Evolutionary conservation across 805 yeast genomes (phyloP), one percentile per base, ranked within the genome.

Genomic region (Kodamaea jinghongensis): DNA sequence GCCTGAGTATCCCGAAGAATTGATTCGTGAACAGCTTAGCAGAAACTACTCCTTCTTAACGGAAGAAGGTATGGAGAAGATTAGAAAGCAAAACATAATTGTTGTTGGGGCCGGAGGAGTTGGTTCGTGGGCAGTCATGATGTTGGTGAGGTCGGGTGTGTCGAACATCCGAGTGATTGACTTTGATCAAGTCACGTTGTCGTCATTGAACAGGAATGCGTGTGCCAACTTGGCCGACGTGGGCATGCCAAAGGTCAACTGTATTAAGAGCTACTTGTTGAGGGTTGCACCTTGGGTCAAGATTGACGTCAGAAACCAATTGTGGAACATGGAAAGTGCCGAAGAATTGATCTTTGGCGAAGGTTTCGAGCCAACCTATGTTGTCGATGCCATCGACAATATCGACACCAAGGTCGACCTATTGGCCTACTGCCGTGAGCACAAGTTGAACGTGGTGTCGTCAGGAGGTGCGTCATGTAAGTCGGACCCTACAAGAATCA

Each of bases 381-480:
- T 93, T 17, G 85, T 93, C 20, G 99, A 93, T 57, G 93, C 98
- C 65, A 93, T 93, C 50, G 99, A 93, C 63, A 93, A 93, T 58
- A 83, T 93, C 44, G 96, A 91, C 52, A 90, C 98, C n/a, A 93
- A 93, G 55, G 95, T 90, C 17, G 99, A 93, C 54, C 67, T 93
- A 38, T 67, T 93, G 48, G 81, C 81, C 23, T 90, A 73, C 61
- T 83, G 95, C 49, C 67, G 81, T 56, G 70, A 72, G 12, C 64
- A 78, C 31, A 60, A 71, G 1, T 57, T 91, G 25, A 78, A 76
- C n/a, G 84, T 89, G 23, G 76, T 93, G 28, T 81, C 95, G 4
- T 86, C 96, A 1, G 95, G 95, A 80, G 99, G 99, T 17, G 98
- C 99, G 1, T 96, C 96, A 4, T 84, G 96, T 51, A 93, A 93